These are phyloP conservation scores for Trichophyton equinum DNA, from an alignment of 2,329 filamentous ascomycete species.

Conservation along the genomic window DNA sequence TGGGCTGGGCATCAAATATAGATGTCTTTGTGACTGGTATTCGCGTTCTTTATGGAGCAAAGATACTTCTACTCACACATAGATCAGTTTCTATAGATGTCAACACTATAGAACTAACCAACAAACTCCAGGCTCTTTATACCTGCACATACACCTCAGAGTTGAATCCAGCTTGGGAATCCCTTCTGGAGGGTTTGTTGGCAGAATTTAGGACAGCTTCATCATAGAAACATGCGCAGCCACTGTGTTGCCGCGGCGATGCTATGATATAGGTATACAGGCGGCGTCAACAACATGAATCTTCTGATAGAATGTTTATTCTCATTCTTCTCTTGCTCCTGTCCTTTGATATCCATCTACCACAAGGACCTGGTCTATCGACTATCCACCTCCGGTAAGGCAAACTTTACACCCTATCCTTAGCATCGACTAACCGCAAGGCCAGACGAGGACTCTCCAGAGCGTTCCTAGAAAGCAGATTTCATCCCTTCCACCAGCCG, in stretches of 20 bases:
- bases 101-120: conserved; percentile 13
- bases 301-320: not conserved
- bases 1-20: conserved; percentile 61
- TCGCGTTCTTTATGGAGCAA: conserved; percentile 29
- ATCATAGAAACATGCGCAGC: not conserved
- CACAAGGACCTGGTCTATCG: not conserved
- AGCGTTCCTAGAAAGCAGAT: not conserved
- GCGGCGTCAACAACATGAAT: not conserved
- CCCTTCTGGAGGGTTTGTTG: conserved; percentile 18
- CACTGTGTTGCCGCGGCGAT: not conserved
- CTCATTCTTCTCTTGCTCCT: not conserved
- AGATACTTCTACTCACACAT: conserved; percentile 19
- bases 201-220: not conserved
- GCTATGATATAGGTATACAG: too few relatives aligned
- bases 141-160: not conserved
- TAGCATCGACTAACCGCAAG: not conserved
- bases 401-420: not conserved
- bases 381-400: not conserved
- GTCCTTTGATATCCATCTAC: not conserved
- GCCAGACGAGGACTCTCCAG: not conserved
- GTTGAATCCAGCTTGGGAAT: conserved; percentile 7
- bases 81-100: conserved; percentile 14
- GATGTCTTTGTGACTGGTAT: conserved; percentile 46
- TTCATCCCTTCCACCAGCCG: not conserved
- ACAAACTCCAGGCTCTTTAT: conserved; percentile 19